Base-by-base conservation (phyloP, 768 basidiomycete species). In the Podaxis sp. region DNA sequence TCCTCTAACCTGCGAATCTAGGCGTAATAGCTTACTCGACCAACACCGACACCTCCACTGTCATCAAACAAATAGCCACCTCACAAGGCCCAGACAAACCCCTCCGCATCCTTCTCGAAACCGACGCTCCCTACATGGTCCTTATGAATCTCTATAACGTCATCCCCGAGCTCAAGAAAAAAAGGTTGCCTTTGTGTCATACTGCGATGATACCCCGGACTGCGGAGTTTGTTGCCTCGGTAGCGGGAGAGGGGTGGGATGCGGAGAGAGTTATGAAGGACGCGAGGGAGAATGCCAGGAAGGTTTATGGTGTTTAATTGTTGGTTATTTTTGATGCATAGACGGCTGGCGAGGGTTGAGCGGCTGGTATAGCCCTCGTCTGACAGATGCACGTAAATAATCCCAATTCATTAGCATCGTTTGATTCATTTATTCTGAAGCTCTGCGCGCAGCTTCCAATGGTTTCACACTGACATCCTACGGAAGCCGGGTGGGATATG, bases 61-160 rank as follows among this genome's bases (percentile, higher is more conserved):
- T 92, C 57, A 77, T 95, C 22, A n/a, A 17, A 26, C 26, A 26
- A 3, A 26, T 26, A 1, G 26, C n/a, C 24, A 19, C 11, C 48
- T 49, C 12, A 4, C 48, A 83, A 82, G 1, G 79, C 69, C 74
- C 5, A 44, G 44, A 52, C 13, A 30, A 68, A 8, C 72, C 73
- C 2, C 72, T 81, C 2, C 80, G 84, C 46, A 84, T 88, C 52
- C 73, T 94, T 1, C 80, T 95, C 3, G 93, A 95, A 73, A 93
- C 93, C 0, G 93, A 95, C 66, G 92, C 92, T 2, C 93, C 93
- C 0, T 96, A 83, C 76, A 95, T 96, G 93, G 81, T 89, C 0
- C 93, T 93, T 0, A 77, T 84, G 0, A 94, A 90, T 63, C 72
- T 95, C 19, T 92, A 92, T 68, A 71, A 74, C 2, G 77, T 86